Percentiles rank a stretch among this genome's conserved stretches.
These are phyloP conservation scores for Coniella lustricola DNA, from an alignment of 2,329 filamentous ascomycete species.

Conservation along the genomic window DNA sequence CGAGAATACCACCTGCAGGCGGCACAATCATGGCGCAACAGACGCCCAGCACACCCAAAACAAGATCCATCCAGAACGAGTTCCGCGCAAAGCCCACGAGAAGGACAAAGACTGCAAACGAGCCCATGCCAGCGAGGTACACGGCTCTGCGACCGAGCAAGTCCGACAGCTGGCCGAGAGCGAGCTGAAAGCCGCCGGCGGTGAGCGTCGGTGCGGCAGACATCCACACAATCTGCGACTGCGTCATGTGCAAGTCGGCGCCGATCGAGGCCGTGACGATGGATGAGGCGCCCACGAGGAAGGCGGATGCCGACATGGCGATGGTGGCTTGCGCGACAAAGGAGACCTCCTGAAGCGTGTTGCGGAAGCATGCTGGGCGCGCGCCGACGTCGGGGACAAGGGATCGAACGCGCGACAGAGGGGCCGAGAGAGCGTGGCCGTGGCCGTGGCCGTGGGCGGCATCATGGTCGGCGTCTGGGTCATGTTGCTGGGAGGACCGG, in stretches of 20 bases:
- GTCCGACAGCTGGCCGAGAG: conserved; percentile 60
- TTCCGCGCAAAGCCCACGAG: conserved; percentile 53
- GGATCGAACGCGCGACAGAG: conserved; percentile 2
- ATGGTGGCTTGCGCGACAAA: conserved; percentile 62
- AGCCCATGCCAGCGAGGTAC: conserved; percentile 52
- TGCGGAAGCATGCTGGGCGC: conserved; percentile 54
- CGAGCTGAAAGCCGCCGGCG: conserved; percentile 57
- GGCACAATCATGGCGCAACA: conserved; percentile 56
- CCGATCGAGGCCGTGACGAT: conserved; percentile 58
- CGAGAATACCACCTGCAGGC: conserved; percentile 57
- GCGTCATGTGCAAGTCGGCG: conserved; percentile 53
- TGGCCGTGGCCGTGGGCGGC: background rate
- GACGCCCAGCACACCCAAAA: conserved; percentile 59
- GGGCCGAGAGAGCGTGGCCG: background rate
- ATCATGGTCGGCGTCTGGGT: background rate
- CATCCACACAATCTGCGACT: conserved; percentile 62
- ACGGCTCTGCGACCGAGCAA: conserved; percentile 56
- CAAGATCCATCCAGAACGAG: conserved; percentile 52
- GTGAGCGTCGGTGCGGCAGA: conserved; percentile 55
- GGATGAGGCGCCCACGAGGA: conserved; percentile 51
- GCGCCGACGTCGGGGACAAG: conserved; percentile 24
- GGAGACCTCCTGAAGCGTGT: conserved; percentile 54
- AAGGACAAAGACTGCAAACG: conserved; percentile 50
- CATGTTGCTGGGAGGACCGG: background rate
- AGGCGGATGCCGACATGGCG: conserved; percentile 56